Conservation (phyloP, 129 eudicot genomes). For the Scalesia atractyloides region DNA sequence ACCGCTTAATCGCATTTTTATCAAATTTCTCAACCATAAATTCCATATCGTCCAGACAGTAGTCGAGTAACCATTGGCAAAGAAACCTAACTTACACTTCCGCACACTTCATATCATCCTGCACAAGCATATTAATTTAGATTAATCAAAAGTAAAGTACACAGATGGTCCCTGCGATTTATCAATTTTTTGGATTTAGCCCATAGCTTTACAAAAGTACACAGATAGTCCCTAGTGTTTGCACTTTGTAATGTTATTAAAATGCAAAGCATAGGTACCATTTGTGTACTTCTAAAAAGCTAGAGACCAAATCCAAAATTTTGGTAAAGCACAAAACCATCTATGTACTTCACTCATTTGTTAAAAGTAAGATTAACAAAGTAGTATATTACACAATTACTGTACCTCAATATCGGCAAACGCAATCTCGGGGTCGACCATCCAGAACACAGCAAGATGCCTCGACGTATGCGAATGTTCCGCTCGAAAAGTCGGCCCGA, state of each 20-base stretch:
- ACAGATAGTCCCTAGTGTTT: too few species aligned
- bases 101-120: constrained; percentile 97
- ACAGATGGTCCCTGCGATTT: too few species aligned
- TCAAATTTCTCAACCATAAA: constrained; percentile 73
- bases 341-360: too few species aligned
- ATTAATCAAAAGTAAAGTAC: background rate
- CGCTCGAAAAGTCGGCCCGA: constrained; percentile 99
- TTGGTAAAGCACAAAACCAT: too few species aligned
- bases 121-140: constrained; percentile 16
- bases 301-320: too few species aligned
- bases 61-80: constrained; percentile 87
- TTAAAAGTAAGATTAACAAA: background rate
- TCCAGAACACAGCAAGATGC: constrained; percentile 97
- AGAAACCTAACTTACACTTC: constrained; percentile 82
- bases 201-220: too few species aligned
- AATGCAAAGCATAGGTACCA: too few species aligned
- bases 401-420: constrained; percentile 89
- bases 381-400: background rate
- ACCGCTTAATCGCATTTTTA: constrained; percentile 62
- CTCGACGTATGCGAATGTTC: constrained; percentile 90
- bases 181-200: too few species aligned
- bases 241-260: too few species aligned
- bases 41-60: constrained; percentile 90
- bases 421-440: constrained; percentile 96
- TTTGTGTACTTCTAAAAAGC: too few species aligned